Evolutionary conservation across 2,329 filamentous ascomycete genomes (phyloP).

Genomic region (Clonostachys rhizophaga): DNA sequence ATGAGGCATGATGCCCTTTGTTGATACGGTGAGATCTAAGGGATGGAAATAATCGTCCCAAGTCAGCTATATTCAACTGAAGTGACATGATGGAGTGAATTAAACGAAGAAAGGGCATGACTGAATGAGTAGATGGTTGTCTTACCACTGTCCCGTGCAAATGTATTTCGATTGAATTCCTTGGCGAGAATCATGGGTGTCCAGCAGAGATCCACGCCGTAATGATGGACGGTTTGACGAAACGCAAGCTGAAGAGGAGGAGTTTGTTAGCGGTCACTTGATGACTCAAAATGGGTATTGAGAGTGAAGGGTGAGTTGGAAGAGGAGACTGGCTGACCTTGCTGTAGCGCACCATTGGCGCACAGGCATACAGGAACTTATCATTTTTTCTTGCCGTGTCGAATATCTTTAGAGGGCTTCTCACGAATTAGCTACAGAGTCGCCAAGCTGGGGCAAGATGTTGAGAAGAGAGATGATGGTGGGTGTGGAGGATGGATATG

Average conservation of each 20-base stretch:
- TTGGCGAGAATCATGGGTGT: slow-evolving; percentile 70
- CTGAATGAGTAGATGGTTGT: background rate
- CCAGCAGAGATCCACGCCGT: slow-evolving; percentile 63
- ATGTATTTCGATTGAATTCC: slow-evolving; percentile 58
- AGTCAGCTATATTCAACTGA: background rate
- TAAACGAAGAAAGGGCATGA: background rate
- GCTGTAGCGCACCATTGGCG: slow-evolving; percentile 66
- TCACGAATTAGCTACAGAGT: background rate
- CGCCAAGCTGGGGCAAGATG: too few species aligned
- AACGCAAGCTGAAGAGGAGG: slow-evolving; percentile 53
- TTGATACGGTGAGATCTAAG: slow-evolving; percentile 57
- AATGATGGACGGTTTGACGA: slow-evolving; percentile 60
- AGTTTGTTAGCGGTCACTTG: slow-evolving; percentile 9
- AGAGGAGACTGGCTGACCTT: slow-evolving; percentile 31
- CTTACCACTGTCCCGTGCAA: slow-evolving; percentile 56
- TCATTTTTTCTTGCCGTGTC: slow-evolving; percentile 45
- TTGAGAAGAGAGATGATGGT: background rate
- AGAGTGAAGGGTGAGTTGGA: too few species aligned
- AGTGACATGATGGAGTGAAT: background rate
- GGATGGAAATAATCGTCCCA: background rate
- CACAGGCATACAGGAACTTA: slow-evolving; percentile 52
- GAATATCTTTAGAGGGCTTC: slow-evolving; percentile 55
- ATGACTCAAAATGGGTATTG: background rate
- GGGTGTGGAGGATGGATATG: background rate
- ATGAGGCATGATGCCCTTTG: slow-evolving; percentile 43